Evolutionary conservation across 495 filamentous ascomycete species (phyloP).

Genomic region (Extremus antarcticus): DNA sequence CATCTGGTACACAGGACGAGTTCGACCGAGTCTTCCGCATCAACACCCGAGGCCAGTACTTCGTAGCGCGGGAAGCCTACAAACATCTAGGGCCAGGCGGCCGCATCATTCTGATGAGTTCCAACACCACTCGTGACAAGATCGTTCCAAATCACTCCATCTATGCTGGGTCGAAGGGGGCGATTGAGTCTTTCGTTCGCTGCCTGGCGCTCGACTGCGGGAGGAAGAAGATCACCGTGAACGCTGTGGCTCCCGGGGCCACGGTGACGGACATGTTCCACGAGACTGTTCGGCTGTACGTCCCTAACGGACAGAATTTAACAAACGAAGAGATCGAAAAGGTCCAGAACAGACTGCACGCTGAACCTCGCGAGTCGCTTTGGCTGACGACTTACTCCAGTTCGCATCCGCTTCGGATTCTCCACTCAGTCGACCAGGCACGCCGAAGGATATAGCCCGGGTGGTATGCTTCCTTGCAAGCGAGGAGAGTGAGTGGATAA

Average conservation of each 20-base stretch:
- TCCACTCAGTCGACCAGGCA: constrained; percentile 39
- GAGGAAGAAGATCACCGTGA: constrained; percentile 39
- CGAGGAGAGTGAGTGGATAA: constrained; percentile 46
- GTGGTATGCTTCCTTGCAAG: constrained; percentile 46
- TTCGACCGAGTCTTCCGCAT: constrained; percentile 18
- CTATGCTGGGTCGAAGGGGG: constrained; percentile 41
- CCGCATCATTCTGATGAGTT: constrained; percentile 42
- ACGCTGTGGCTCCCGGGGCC: constrained; percentile 41
- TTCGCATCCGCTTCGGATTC: not conserved
- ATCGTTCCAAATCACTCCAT: constrained; percentile 42
- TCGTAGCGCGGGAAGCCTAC: constrained; percentile 25
- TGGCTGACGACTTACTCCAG: too few species aligned
- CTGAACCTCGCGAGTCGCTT: too few species aligned
- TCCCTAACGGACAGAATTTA: constrained; percentile 35
- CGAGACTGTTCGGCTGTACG: constrained; percentile 43
- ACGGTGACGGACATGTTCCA: constrained; percentile 37
- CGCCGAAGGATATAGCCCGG: constrained; percentile 44
- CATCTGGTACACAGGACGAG: too few species aligned
- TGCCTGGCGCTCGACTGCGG: constrained; percentile 32
- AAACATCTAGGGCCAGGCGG: constrained; percentile 42
- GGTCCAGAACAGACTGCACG: too few species aligned
- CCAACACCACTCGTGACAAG: constrained; percentile 42
- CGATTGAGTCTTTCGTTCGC: constrained; percentile 36
- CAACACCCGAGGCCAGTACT: constrained; percentile 17
- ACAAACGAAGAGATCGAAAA: constrained; percentile 5